phyloP scores from a whole-genome alignment of 306 rosid species.

The Arachis hypogaea region DNA sequence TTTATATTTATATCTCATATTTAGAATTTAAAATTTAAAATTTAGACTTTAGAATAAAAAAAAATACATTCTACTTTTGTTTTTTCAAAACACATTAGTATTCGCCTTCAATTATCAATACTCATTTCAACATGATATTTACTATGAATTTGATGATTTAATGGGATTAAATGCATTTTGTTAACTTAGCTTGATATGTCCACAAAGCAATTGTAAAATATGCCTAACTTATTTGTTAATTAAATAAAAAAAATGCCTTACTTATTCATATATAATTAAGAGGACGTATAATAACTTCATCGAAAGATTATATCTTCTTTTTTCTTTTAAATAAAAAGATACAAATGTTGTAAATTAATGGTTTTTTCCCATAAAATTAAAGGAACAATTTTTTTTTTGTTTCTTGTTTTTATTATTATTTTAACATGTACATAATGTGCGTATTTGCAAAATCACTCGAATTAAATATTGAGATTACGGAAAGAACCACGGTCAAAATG shows the following conservation, averaged over 20 bases:
- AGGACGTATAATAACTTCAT: not conserved
- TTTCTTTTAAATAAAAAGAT: not conserved
- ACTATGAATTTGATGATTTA: not conserved
- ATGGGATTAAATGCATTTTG: slow-evolving; percentile 27
- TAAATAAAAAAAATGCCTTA: too few relatives aligned
- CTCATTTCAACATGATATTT: not conserved
- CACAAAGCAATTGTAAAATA: slow-evolving; percentile 9
- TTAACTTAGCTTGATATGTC: slow-evolving; percentile 5
- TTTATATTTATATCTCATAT: too few relatives aligned
- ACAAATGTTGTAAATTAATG: slow-evolving; percentile 5
- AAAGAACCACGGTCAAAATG: not conserved
- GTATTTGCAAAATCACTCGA: not conserved
- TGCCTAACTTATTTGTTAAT: slow-evolving; percentile 6
- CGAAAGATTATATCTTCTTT: too few relatives aligned
- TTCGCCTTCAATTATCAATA: not conserved
- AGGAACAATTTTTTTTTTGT: not conserved
- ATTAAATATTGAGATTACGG: not conserved
- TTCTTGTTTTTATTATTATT: not conserved
- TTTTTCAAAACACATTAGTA: too few relatives aligned
- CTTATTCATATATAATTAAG: not conserved
- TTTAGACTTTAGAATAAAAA: too few relatives aligned
- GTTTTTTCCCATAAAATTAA: not conserved
- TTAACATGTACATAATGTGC: not conserved
- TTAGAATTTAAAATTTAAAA: too few relatives aligned
- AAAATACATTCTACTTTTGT: too few relatives aligned